Evolutionary conservation across 225 moss, liverwort and hornwort genomes (phyloP), one percentile per base, ranked within the genome.

Genomic region (Takakia lepidozioides): DNA sequence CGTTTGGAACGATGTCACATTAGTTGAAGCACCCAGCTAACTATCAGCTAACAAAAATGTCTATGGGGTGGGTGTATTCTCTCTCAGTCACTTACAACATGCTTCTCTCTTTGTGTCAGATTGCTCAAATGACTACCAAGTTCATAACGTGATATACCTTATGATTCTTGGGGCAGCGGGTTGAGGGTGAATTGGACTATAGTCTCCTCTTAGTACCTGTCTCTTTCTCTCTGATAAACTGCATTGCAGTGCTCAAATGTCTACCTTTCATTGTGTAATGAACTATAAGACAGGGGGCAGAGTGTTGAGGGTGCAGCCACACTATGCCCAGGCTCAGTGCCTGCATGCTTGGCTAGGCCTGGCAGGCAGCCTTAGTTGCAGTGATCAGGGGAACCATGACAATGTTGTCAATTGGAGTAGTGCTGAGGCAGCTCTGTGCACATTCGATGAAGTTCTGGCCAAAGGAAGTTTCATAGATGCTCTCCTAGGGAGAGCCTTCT

Each of bases 231-330:
- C n/a, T n/a, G n/a, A n/a, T n/a, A n/a, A n/a, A n/a, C n/a, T n/a
- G 37, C 26, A 29, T 47, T 61, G 41, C 46, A 43, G 57, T 20
- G 60, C 14, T 36, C 8, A 36, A 36, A 8, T 8, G 8, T 36
- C 14, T 36, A 8, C 8, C 9, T 36, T 36, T 8, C 14, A 36
- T 8, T 36, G 35, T 36, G 14, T 8, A 14, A 8, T 36, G 8
- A 8, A 36, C 8, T 14, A 8, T 8, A 36, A 14, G 9, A 36
- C 35, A 9, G 8, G 63, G 51, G 60, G 61, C 75, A 90, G 89
- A 73, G 82, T 86, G 48, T 57, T 90, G 59, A 76, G 62, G 76
- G 80, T 86, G 55, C 89, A 90, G 57, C 86, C 89, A 56, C 76
- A 78, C 19, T 74, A 72, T 62, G 65, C 48, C 27, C 80, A 83